phyloP scores from a whole-genome alignment of 352 stramenopile genomes.

The Phytophthora sojae region DNA sequence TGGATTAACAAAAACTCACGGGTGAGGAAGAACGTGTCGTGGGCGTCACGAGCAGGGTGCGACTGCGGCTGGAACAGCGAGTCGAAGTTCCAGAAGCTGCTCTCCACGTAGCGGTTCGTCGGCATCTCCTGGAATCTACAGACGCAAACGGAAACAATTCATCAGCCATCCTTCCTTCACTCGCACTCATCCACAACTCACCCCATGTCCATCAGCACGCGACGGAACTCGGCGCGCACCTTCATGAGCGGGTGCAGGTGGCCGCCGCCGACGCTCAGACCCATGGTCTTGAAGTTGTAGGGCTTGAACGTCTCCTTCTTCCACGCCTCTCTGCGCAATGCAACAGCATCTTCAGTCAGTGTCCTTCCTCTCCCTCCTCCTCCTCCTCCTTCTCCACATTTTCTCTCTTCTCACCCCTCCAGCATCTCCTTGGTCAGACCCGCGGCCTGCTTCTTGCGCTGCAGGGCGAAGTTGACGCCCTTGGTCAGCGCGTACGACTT shows the following conservation, averaged over 20 bases:
- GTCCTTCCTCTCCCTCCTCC: neutral
- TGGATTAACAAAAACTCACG: slow-evolving; percentile 43
- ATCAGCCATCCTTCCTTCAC: slow-evolving; percentile 7
- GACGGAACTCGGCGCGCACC: slow-evolving; percentile 97
- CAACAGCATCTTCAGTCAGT: slow-evolving; percentile 14
- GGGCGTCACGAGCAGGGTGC: slow-evolving; percentile 98
- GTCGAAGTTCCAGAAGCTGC: slow-evolving; percentile 99
- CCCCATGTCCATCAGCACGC: slow-evolving; percentile 99
- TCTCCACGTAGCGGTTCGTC: slow-evolving; percentile 99
- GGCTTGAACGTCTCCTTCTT: slow-evolving; percentile 97
- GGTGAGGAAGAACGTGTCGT: slow-evolving; percentile 99
- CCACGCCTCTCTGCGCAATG: slow-evolving; percentile 85
- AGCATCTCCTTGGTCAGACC: slow-evolving; percentile 99
- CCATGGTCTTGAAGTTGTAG: slow-evolving; percentile 99
- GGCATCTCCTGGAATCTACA: slow-evolving; percentile 98
- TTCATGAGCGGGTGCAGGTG: slow-evolving; percentile 99
- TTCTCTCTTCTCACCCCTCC: slow-evolving; percentile 69
- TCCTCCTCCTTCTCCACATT: neutral
- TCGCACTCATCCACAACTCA: slow-evolving; percentile 28
- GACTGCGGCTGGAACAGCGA: slow-evolving; percentile 99
- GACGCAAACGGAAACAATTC: neutral
- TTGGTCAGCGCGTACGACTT: slow-evolving; percentile 97
- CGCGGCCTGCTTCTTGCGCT: slow-evolving; percentile 96
- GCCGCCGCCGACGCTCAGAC: slow-evolving; percentile 93
- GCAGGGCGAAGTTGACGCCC: slow-evolving; percentile 92